These are phyloP conservation scores for Dothistroma pini DNA, from an alignment of 2,329 filamentous ascomycete species.

Conservation along the genomic window DNA sequence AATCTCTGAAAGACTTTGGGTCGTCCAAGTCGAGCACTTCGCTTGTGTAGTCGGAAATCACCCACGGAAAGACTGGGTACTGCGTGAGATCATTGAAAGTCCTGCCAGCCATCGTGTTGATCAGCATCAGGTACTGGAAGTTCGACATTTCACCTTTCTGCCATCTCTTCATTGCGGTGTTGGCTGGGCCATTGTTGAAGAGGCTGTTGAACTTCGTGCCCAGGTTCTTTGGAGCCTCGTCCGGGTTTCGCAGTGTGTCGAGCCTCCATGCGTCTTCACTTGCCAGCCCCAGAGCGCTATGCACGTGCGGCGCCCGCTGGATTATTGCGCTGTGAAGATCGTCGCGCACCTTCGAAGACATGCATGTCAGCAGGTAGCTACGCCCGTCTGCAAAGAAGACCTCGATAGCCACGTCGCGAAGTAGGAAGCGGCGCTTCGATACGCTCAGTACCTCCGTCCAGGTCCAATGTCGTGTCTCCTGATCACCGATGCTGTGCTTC, in stretches of 20 bases:
- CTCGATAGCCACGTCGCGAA: constrained; percentile 94
- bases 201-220: constrained; percentile 89
- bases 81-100: constrained; percentile 98
- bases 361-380: constrained; percentile 87
- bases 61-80: constrained; percentile 97
- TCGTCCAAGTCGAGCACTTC: constrained; percentile 84
- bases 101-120: constrained; percentile 94
- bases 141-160: constrained; percentile 93
- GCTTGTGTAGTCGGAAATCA: constrained; percentile 92
- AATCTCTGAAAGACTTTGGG: constrained; percentile 79
- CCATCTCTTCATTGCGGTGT: constrained; percentile 85
- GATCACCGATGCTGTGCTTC: constrained; percentile 52
- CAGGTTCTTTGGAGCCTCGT: constrained; percentile 63
- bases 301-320: constrained; percentile 73
- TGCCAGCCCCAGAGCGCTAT: constrained; percentile 55
- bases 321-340: constrained; percentile 75
- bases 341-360: constrained; percentile 69
- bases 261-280: constrained; percentile 90
- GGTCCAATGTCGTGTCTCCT: constrained; percentile 85
- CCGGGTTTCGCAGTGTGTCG: constrained; percentile 70
- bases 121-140: constrained; percentile 97
- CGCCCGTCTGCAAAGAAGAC: constrained; percentile 96
- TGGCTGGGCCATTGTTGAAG: constrained; percentile 78
- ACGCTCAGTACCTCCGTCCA: constrained; percentile 95
- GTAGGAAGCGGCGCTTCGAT: constrained; percentile 91